These are phyloP conservation scores for Xylaria multiplex DNA, from an alignment of 2,329 filamentous ascomycete species.

Conservation along the genomic window DNA sequence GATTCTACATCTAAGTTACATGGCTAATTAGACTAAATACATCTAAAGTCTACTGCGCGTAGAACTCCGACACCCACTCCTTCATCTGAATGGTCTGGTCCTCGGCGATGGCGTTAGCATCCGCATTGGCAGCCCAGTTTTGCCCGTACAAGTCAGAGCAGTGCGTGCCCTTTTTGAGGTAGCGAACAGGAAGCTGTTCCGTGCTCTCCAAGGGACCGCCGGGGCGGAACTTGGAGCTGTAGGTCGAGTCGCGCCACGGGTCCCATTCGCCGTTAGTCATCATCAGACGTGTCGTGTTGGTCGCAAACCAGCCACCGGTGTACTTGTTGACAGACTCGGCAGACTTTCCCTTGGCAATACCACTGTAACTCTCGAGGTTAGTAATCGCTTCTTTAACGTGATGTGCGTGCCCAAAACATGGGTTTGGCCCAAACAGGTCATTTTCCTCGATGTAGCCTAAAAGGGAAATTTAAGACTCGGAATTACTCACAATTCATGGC, in stretches of 20 bases:
- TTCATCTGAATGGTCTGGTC: conserved; percentile 62
- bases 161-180: conserved; percentile 52
- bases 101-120: conserved; percentile 60
- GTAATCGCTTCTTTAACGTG: background rate
- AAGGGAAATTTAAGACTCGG: background rate
- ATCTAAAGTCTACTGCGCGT: conserved; percentile 41
- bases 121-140: conserved; percentile 63
- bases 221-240: conserved; percentile 52
- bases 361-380: conserved; percentile 29
- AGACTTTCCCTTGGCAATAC: conserved; percentile 48
- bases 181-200: conserved; percentile 47
- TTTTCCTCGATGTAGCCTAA: background rate
- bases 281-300: conserved; percentile 53
- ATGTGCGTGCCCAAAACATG: background rate
- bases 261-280: conserved; percentile 55
- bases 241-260: conserved; percentile 54
- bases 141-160: conserved; percentile 53
- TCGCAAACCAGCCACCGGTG: conserved; percentile 56
- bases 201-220: conserved; percentile 52
- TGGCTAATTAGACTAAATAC: conserved; percentile 22
- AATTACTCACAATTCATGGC: conserved; percentile 46
- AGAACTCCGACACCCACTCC: conserved; percentile 64
- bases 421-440: background rate
- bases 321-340: conserved; percentile 50
- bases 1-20: conserved; percentile 12